Evolutionary conservation across 129 eudicot genomes (phyloP), one percentile per base, ranked within the genome.

Genomic region (Chrysanthemum makinoi): DNA sequence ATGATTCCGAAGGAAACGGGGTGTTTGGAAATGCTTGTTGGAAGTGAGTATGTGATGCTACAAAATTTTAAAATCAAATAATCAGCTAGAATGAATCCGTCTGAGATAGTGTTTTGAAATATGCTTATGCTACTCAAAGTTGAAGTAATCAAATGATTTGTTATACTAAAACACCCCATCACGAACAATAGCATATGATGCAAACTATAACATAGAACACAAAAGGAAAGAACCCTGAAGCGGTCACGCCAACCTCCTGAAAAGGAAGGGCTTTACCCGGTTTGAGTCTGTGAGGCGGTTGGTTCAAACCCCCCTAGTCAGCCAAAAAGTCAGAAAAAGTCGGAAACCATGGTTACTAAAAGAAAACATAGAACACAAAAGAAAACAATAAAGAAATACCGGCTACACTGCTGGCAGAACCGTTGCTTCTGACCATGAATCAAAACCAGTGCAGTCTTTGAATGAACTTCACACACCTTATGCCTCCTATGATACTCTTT

Each of bases 321-420:
- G 10, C 46, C 46, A 39, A 39, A 39, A 6, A 39, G 46, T 39
- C 46, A 7, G 46, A 39, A 39, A 35, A 39, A 39, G 46, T 6
- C 46, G 46, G 46, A 5, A 24, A 22, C 22, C 52, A 28, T 46
- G 56, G 47, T 10, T 6, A 28, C 9, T 16, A 0, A 20, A 44
- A 39, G n/a, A 5, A 54, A 14, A 30, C 43, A 33, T 33, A 72
- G 13, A 59, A 35, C 61, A 66, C 7, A 67, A 75, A 75, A 67
- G 4, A 39, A 66, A 73, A 18, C 1, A 52, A 22, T 65, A 2
- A 39, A 77, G 2, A 5, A 11, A 28, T 79, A 87, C 93, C 93
- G 82, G 72, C 93, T 87, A 73, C 93, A 87, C 72, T 87, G 93
- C 78, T 87, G 93, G 70, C 93, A 87, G 75, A 87, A 87, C 11